Evolutionary conservation across 352 stramenopile genomes (phyloP), one percentile per base, ranked within the genome.

Genomic region (Phytophthora citrophthora): DNA sequence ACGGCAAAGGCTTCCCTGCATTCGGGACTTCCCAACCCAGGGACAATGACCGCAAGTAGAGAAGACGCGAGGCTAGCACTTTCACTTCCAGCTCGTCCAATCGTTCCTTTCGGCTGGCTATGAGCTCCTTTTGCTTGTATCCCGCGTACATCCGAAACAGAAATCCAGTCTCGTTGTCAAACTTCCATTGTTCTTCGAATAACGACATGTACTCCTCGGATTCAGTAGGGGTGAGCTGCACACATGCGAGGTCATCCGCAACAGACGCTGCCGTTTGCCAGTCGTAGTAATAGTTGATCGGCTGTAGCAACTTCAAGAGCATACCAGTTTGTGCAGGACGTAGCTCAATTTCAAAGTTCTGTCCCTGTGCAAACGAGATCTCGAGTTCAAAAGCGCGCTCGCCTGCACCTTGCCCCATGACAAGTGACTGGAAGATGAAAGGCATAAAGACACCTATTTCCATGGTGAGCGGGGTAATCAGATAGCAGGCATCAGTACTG

Each of bases 1-100:
- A 76, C 7, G 70, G 79, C 47, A 95, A 51, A 7, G 77, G 68
- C 4, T 70, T 73, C 2, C 86, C 87, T 32, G 55, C 79, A 47
- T 75, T 75, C 10, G 88, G 88, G 41, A 96, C 73, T 18, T 77
- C 60, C 84, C 84, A 95, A 24, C 64, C 74, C 7, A 95, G 64
- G 18, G 84, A 73, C 23, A 83, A 23, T 0, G 77, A 79, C 5
- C 88, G 79, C 54, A 95, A 60, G 26, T 86, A 81, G 1, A 96
- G 61, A 15, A 95, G 31, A 8, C 72, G 79, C 9, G 60, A 83
- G 6, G 83, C 81, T 1, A 94, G 72, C n/a, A 83, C 45, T 8
- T 79, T 91, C 0, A 49, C 8, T 64, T 95, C 83, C 15, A 95
- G 53, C 8, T 77, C 76, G 4, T 72, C 61, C n/a, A 95, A 55